These are phyloP conservation scores for Yamadazyma kitorensis DNA, from an alignment of 805 yeast genomes.

Conservation along the genomic window DNA sequence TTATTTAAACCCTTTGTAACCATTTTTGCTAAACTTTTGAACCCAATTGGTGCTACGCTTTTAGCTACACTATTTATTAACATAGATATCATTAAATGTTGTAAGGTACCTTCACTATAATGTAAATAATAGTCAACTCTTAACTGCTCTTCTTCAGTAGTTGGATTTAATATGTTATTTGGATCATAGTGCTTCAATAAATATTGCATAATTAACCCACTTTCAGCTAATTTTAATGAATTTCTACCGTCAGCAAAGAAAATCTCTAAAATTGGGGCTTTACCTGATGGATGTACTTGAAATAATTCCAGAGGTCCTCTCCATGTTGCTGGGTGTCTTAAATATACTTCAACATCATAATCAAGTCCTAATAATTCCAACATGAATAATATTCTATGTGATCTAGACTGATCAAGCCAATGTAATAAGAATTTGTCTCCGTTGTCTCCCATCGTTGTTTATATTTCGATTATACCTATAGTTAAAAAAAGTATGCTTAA, in stretches of 20 bases:
- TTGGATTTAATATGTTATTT: constrained; percentile 22
- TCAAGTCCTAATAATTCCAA: constrained; percentile 58
- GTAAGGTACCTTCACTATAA: constrained; percentile 61
- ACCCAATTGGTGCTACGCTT: constrained; percentile 45
- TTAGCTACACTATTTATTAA: constrained; percentile 40
- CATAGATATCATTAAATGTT: constrained; percentile 43
- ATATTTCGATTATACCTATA: too few species aligned
- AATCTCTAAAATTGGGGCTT: constrained; percentile 56
- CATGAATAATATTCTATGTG: constrained; percentile 62
- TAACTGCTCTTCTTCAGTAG: constrained; percentile 35
- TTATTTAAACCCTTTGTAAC: constrained; percentile 47
- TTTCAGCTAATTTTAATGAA: constrained; percentile 31
- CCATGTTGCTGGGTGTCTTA: constrained; percentile 45
- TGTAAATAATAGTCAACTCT: constrained; percentile 53
- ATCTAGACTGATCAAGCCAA: constrained; percentile 54
- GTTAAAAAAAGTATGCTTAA: too few species aligned
- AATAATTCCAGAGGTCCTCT: constrained; percentile 47
- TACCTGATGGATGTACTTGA: constrained; percentile 60
- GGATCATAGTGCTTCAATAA: constrained; percentile 35
- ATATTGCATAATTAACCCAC: constrained; percentile 39
- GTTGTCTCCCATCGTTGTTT: constrained; percentile 9
- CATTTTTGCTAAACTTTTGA: constrained; percentile 41
- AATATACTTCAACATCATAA: constrained; percentile 52
- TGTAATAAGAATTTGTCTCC: constrained; percentile 15
- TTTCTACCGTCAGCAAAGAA: constrained; percentile 34